Conservation (phyloP, 2,329 filamentous ascomycete genomes). For the Colletotrichum tropicale region DNA sequence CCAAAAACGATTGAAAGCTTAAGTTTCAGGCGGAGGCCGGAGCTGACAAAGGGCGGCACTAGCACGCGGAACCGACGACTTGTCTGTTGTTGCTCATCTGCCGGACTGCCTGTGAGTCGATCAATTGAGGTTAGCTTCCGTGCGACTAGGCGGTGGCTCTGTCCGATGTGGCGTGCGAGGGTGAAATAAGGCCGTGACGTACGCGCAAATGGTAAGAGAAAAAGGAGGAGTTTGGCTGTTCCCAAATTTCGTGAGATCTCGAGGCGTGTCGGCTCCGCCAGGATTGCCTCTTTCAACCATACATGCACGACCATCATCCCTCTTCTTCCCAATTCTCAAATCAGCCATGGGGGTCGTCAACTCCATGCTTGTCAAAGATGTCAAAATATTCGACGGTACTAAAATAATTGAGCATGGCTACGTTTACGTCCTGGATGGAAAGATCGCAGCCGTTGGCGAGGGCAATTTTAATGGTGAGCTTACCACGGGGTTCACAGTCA, state of each 20-base stretch:
- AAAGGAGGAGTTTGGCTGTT: background rate
- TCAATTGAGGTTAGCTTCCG: background rate
- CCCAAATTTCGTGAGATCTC: background rate
- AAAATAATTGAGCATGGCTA: conserved; percentile 41
- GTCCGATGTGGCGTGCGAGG: background rate
- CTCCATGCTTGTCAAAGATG: conserved; percentile 18
- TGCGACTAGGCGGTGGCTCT: background rate
- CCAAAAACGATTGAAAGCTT: background rate
- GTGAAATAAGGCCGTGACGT: background rate
- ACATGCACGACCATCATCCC: background rate
- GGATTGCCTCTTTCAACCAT: background rate
- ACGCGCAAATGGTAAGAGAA: background rate
- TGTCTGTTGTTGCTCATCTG: background rate
- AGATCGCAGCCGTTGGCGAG: conserved; percentile 34
- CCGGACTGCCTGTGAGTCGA: background rate
- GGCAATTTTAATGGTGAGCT: conserved; percentile 15
- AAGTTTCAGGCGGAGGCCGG: background rate
- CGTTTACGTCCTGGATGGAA: conserved; percentile 43
- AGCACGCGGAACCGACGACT: background rate
- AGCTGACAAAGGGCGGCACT: background rate
- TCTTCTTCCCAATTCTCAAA: background rate
- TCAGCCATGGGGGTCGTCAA: background rate
- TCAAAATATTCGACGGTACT: conserved; percentile 52
- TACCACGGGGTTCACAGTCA: conserved; percentile 22
- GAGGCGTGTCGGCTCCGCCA: background rate